Conservation (phyloP, 2,329 filamentous ascomycete genomes). For the Zelopaecilomyces penicillatus region DNA sequence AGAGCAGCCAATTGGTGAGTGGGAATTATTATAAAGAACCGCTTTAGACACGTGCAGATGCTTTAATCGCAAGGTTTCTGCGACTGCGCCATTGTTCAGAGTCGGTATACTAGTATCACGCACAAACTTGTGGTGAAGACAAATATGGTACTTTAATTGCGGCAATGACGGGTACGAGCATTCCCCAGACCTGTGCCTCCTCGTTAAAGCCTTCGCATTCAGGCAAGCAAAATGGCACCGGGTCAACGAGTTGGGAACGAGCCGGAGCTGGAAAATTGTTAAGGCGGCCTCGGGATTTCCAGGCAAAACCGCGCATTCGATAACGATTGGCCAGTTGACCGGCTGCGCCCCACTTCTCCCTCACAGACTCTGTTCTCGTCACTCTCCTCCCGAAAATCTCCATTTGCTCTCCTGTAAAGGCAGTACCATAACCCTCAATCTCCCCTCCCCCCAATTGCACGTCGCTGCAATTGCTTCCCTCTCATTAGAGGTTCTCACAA, state of each 20-base stretch:
- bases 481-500: slow-evolving; percentile 42
- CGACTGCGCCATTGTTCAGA: too few relatives aligned
- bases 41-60: too few relatives aligned
- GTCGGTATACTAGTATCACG: too few relatives aligned
- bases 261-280: slow-evolving; percentile 26
- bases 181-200: too few relatives aligned
- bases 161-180: too few relatives aligned
- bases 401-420: slow-evolving; percentile 37
- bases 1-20: too few relatives aligned
- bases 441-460: slow-evolving; percentile 56
- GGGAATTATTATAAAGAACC: too few relatives aligned
- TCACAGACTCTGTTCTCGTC: slow-evolving; percentile 35
- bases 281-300: slow-evolving; percentile 30
- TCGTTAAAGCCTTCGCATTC: slow-evolving; percentile 3
- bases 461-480: slow-evolving; percentile 54
- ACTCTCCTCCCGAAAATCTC: slow-evolving; percentile 36
- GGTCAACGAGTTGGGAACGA: neutral
- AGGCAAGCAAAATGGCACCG: slow-evolving; percentile 1
- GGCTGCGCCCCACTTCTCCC: slow-evolving; percentile 31
- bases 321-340: slow-evolving; percentile 25
- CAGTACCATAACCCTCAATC: slow-evolving; percentile 45
- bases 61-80: too few relatives aligned
- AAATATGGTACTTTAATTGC: too few relatives aligned
- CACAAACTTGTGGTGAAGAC: too few relatives aligned
- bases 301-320: slow-evolving; percentile 30